phyloP scores from a whole-genome alignment of 1,284 basidiomycete species.

The Exsudoporus floridanus region DNA sequence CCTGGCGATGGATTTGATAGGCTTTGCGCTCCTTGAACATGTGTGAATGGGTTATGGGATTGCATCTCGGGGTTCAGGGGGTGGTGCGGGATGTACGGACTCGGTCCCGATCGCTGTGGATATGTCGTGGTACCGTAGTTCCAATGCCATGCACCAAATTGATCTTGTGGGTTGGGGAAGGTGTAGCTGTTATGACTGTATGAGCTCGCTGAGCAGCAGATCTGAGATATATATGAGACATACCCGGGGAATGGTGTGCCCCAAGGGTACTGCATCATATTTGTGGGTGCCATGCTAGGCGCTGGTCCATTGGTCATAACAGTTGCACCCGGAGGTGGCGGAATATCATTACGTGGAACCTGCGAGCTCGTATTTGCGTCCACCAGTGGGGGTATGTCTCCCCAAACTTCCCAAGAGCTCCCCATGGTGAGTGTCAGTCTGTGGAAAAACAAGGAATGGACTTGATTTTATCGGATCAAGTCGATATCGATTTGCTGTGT shows the following conservation, averaged over 20 bases:
- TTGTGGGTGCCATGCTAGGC: constrained; percentile 6
- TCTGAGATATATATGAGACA: background rate
- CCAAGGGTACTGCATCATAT: constrained; percentile 16
- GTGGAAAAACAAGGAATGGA: background rate
- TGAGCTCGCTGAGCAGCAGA: constrained; percentile 1
- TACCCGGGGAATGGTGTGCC: constrained; percentile 19
- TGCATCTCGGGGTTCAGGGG: constrained; percentile 10
- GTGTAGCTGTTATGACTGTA: constrained; percentile 1
- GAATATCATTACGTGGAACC: constrained; percentile 15
- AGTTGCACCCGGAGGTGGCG: constrained; percentile 27
- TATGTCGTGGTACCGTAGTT: constrained; percentile 4
- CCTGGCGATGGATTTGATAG: background rate
- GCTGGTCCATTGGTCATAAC: constrained; percentile 12
- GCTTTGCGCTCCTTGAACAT: constrained; percentile 9
- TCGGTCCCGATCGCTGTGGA: constrained; percentile 25
- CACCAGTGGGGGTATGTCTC: constrained; percentile 29
- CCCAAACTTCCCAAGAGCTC: constrained; percentile 18
- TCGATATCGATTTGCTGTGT: constrained; percentile 25
- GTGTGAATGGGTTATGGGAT: constrained; percentile 11
- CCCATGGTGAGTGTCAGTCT: constrained; percentile 18
- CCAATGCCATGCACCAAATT: constrained; percentile 5
- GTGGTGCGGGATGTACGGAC: constrained; percentile 33
- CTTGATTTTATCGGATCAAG: constrained; percentile 21
- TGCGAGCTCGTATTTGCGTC: constrained; percentile 17
- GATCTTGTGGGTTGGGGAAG: constrained; percentile 21